Base-by-base conservation (phyloP, 192 early-diverging fungal genomes). In the Backusella westeae region DNA sequence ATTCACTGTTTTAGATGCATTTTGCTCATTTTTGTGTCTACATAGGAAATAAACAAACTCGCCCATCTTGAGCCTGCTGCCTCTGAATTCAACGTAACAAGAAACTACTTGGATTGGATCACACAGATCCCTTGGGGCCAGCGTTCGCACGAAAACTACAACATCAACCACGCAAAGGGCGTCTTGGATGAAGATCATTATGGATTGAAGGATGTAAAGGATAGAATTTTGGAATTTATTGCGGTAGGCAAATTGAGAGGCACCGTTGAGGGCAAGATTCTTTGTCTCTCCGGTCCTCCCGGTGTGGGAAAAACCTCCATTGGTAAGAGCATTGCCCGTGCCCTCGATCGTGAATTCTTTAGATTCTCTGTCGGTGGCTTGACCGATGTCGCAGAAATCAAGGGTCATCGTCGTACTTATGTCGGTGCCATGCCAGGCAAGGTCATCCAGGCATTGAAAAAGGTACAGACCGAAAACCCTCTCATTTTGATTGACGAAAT, bases 341-440 rank as follows among this genome's bases (percentile, higher is more conserved):
- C 98, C 4, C 88, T 99, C 23, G 92, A 91, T 66, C 90, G 98
- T 23, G 95, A 97, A 82, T 99, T 98, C 81, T 99, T 92, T 85
- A 87, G 98, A 35, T 99, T 99, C 86, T 94, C 92, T 76, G 98
- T 99, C 23, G 98, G 98, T 68, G 98, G 98, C 0, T 81, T 99
- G 78, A 96, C 94, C 0, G 98, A 99, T 79, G 98, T 98, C 19
- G 98, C 98, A 21, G 98, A 99, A 82, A 98, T 99, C 82, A 99
- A 99, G 89, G 98, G 97, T 32, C 98, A 98, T 85, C 92, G 98
- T 41, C 88, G 98, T 67, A 99, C 98, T 5, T 99, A 99, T 82
- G 98, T 99, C 9, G 98, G 98, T 59, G 98, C 98, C 6, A 99
- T 99, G 98, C 98, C 98, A 21, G 98, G 98, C 49, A 99, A 99